Evolutionary conservation across 352 stramenopile genomes (phyloP).

Genomic region (Pythium periplocum): DNA sequence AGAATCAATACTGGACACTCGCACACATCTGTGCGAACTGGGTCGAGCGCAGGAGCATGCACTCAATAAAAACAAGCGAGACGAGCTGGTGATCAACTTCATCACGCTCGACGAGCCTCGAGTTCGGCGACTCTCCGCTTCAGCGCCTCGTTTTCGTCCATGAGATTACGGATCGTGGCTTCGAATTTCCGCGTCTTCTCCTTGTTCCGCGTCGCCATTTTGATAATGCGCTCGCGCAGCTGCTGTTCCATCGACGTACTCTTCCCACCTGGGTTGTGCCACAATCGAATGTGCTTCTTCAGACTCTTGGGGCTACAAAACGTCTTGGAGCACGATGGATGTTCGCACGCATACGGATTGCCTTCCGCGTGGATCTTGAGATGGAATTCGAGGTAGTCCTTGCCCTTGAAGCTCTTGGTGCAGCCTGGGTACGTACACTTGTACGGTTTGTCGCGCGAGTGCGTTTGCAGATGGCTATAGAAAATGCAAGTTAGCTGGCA

Average conservation of each 20-base stretch:
- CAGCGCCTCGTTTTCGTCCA: constrained; percentile 71
- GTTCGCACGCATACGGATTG: constrained; percentile 75
- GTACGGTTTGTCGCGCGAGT: constrained; percentile 83
- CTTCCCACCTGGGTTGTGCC: constrained; percentile 77
- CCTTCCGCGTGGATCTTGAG: constrained; percentile 82
- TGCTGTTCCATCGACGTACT: constrained; percentile 84
- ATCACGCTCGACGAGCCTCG: constrained; percentile 24
- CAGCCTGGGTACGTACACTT: constrained; percentile 83
- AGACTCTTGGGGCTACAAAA: constrained; percentile 83
- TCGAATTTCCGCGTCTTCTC: constrained; percentile 82
- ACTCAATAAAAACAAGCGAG: too few relatives aligned
- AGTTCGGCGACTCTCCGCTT: constrained; percentile 65
- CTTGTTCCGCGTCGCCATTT: constrained; percentile 80
- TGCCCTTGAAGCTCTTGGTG: constrained; percentile 85
- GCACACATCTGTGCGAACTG: too few relatives aligned
- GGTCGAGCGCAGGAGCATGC: too few relatives aligned
- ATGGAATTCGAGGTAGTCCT: constrained; percentile 82
- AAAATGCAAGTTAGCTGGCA: neutral
- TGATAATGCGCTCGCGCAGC: constrained; percentile 80
- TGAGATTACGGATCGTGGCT: constrained; percentile 65
- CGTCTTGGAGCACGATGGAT: constrained; percentile 76
- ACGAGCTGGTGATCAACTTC: neutral
- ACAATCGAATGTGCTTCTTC: constrained; percentile 80
- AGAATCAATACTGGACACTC: too few relatives aligned
- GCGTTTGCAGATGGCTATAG: constrained; percentile 70